Base-by-base conservation (phyloP, 176 grass and related monocot genomes). In the Oryza brachyantha region DNA sequence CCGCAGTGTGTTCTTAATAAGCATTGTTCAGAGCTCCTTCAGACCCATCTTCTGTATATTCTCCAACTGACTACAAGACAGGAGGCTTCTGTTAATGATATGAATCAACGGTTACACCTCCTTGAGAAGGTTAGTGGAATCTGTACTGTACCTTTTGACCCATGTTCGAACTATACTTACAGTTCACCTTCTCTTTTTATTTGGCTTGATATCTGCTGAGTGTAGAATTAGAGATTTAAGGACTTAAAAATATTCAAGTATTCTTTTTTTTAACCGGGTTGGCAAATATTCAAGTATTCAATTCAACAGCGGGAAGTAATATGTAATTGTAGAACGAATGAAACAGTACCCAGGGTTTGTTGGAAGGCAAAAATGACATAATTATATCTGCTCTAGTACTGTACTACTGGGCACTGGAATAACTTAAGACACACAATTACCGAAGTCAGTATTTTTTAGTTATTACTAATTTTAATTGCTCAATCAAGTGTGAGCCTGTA, bases 111-210 rank as follows among this genome's bases (percentile, higher is more conserved):
- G 54, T 57, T 93, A 65, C 54, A 94, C 72, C 78, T 94, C 41
- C 62, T 98, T 70, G 90, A 93, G 81, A 98, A 98, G 90, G 92
- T 98, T 83, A 81, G 83, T 84, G 45, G 10, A 41, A 54, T 75
- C 9, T 69, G 10, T 73, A 70, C 48, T 72, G 73, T 60, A 26
- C 48, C 22, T 17, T 45, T 66, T n/a, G 12, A 31, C 35, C 37
- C 11, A 17, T 25, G 34, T 84, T 79, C 73, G 46, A 73, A 83
- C 61, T 67, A 54, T 50, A 29, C 12, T 2, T 2, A 78, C 22
- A 52, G 14, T 6, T 17, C 21, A 52, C 46, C 46, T 5, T 25
- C 65, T 34, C 60, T 74, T 62, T 55, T 39, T 35, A 66, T 45
- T 67, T 63, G 24, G n/a, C 21, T 74, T 79, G 25, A 27, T 86